These are phyloP conservation scores for Apophysomyces variabilis DNA, from an alignment of 371 early-diverging fungal species.

Conservation along the genomic window DNA sequence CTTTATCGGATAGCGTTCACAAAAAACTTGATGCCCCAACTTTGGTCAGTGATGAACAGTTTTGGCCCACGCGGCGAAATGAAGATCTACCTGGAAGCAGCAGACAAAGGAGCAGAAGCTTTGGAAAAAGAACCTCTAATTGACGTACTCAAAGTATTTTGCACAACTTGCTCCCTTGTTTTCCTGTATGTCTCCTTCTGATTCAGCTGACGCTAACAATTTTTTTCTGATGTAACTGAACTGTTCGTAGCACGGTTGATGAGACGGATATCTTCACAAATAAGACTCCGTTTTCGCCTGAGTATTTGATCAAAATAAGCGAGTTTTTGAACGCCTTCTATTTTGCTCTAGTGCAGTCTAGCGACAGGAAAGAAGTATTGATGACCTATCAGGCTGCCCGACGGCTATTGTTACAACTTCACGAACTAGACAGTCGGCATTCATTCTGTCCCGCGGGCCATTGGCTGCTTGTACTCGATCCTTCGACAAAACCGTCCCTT, in stretches of 20 bases:
- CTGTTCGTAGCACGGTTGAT: slow-evolving; percentile 63
- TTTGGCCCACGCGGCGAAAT: slow-evolving; percentile 65
- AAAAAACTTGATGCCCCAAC: slow-evolving; percentile 55
- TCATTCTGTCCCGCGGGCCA: slow-evolving; percentile 71
- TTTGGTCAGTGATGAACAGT: slow-evolving; percentile 66
- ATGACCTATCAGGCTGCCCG: slow-evolving; percentile 62
- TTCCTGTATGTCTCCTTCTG: slow-evolving; percentile 40
- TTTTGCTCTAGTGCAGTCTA: slow-evolving; percentile 60
- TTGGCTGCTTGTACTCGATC: slow-evolving; percentile 69
- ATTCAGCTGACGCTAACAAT: background rate
- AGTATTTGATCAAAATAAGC: slow-evolving; percentile 59
- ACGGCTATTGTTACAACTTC: slow-evolving; percentile 73
- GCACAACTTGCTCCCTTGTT: slow-evolving; percentile 60
- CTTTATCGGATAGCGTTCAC: slow-evolving; percentile 65
- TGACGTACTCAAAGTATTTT: slow-evolving; percentile 63
- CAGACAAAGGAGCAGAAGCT: slow-evolving; percentile 40
- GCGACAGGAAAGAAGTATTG: slow-evolving; percentile 18
- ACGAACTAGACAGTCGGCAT: slow-evolving; percentile 75
- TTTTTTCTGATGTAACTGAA: background rate
- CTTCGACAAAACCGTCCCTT: slow-evolving; percentile 33
- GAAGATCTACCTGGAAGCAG: slow-evolving; percentile 61
- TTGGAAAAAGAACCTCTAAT: slow-evolving; percentile 65
- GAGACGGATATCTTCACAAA: slow-evolving; percentile 82
- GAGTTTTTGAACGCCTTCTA: slow-evolving; percentile 70
- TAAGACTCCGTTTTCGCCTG: slow-evolving; percentile 58